Conservation (phyloP, 2,329 filamentous ascomycete genomes). For the Botrytis hyacinthi region DNA sequence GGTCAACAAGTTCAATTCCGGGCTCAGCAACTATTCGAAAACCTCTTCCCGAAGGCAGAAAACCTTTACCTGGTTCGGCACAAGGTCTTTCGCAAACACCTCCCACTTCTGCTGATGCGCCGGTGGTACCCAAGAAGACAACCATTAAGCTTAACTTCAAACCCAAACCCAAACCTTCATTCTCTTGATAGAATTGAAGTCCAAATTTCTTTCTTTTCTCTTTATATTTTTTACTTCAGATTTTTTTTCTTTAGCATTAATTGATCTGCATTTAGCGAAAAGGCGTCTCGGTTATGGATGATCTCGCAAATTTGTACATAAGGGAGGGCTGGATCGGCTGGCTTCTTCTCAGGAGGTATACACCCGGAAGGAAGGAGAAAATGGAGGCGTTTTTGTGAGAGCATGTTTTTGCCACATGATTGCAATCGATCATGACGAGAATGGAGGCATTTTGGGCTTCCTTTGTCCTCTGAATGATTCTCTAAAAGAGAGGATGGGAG, state of each 20-base stretch:
- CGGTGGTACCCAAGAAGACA: constrained; percentile 5
- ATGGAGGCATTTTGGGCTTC: neutral
- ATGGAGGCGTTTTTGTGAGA: neutral
- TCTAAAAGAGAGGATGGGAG: neutral
- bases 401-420: neutral
- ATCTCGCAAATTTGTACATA: constrained; percentile 13
- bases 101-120: neutral
- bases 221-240: neutral
- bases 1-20: neutral
- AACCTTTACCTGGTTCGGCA: constrained; percentile 24
- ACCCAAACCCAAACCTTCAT: constrained; percentile 17
- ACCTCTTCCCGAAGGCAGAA: constrained; percentile 27
- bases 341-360: neutral
- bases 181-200: constrained; percentile 1
- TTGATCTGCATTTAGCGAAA: constrained; percentile 34
- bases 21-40: constrained; percentile 22
- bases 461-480: neutral
- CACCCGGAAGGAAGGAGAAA: neutral
- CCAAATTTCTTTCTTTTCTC: neutral
- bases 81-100: neutral
- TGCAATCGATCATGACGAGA: neutral
- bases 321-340: too few species aligned
- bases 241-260: constrained; percentile 17
- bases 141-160: constrained; percentile 25
- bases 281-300: constrained; percentile 24